Evolutionary conservation across 805 yeast species (phyloP).

Genomic region (Teunomyces pallodes): DNA sequence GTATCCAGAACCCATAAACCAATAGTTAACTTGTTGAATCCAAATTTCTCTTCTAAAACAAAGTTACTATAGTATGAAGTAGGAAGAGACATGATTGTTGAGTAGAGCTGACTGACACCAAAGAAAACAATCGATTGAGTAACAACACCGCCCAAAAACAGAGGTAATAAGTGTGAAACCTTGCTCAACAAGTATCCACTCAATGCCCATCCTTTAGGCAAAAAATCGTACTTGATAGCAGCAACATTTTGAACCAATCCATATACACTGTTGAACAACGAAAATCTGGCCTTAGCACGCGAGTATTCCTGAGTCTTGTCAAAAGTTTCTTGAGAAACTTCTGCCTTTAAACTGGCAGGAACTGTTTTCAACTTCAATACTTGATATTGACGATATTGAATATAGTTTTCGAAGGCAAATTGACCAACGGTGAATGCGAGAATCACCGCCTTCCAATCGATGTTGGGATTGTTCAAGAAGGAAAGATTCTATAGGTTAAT

Average conservation of each 20-base stretch:
- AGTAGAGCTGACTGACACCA: constrained; percentile 49
- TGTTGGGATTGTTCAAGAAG: constrained; percentile 60
- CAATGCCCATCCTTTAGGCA: constrained; percentile 37
- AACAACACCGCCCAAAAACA: constrained; percentile 52
- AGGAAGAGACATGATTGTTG: constrained; percentile 63
- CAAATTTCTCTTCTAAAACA: constrained; percentile 87
- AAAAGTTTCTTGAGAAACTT: constrained; percentile 71
- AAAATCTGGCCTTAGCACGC: constrained; percentile 71
- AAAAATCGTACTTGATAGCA: constrained; percentile 56
- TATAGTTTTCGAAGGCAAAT: constrained; percentile 69
- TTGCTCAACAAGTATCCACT: constrained; percentile 61
- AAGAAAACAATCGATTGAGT: constrained; percentile 68
- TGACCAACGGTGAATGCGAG: constrained; percentile 74
- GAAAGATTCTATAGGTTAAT: constrained; percentile 37
- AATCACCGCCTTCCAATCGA: constrained; percentile 79
- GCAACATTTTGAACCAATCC: constrained; percentile 55
- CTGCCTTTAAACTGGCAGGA: constrained; percentile 67
- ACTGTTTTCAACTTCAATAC: constrained; percentile 53
- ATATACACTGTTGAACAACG: constrained; percentile 52
- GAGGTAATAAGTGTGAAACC: constrained; percentile 42
- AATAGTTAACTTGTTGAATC: constrained; percentile 84
- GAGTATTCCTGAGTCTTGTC: constrained; percentile 76
- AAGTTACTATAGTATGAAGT: constrained; percentile 73
- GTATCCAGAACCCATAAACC: constrained; percentile 71
- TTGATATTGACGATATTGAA: constrained; percentile 74